These are phyloP conservation scores for Neofusicoccum kwambonambiense DNA, from an alignment of 2,329 filamentous ascomycete genomes.

Conservation along the genomic window DNA sequence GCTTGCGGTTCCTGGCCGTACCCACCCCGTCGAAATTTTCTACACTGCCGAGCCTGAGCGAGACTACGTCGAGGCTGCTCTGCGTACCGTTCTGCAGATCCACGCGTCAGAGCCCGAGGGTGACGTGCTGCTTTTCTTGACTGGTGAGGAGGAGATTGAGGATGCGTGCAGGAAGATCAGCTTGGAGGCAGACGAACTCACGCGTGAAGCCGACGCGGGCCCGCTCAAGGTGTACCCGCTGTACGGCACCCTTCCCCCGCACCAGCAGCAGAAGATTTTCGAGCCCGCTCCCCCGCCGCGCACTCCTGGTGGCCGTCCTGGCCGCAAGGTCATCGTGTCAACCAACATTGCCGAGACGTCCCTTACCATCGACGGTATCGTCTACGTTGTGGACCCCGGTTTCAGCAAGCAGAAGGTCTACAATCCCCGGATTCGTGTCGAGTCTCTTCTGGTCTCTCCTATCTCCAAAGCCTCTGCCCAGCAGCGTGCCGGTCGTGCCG, in stretches of 20 bases:
- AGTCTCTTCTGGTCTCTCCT: constrained; percentile 94
- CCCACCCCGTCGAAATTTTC: constrained; percentile 95
- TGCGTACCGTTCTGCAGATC: constrained; percentile 94
- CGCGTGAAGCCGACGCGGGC: constrained; percentile 85
- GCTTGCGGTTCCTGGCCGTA: constrained; percentile 90
- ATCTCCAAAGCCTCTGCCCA: constrained; percentile 98
- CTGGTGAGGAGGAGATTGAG: constrained; percentile 97
- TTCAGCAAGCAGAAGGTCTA: constrained; percentile 99
- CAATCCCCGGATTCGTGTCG: constrained; percentile 93
- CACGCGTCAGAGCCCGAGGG: constrained; percentile 90
- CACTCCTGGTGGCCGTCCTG: constrained; percentile 74
- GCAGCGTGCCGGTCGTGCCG: constrained; percentile 96
- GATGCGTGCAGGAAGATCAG: constrained; percentile 90
- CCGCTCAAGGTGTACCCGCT: constrained; percentile 89
- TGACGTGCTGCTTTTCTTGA: constrained; percentile 91
- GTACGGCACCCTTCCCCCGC: constrained; percentile 88
- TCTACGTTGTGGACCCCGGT: constrained; percentile 97
- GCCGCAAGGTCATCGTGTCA: constrained; percentile 90
- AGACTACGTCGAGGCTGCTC: constrained; percentile 93
- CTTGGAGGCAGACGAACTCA: constrained; percentile 87
- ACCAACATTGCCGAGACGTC: constrained; percentile 99
- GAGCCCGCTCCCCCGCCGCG: constrained; percentile 76
- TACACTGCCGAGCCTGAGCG: constrained; percentile 95
- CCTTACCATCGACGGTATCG: constrained; percentile 96
- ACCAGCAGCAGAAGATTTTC: constrained; percentile 94